Evolutionary conservation across 139 green algal genomes (phyloP), one percentile per base, ranked within the genome.

Genomic region (Tetraselmis chui): DNA sequence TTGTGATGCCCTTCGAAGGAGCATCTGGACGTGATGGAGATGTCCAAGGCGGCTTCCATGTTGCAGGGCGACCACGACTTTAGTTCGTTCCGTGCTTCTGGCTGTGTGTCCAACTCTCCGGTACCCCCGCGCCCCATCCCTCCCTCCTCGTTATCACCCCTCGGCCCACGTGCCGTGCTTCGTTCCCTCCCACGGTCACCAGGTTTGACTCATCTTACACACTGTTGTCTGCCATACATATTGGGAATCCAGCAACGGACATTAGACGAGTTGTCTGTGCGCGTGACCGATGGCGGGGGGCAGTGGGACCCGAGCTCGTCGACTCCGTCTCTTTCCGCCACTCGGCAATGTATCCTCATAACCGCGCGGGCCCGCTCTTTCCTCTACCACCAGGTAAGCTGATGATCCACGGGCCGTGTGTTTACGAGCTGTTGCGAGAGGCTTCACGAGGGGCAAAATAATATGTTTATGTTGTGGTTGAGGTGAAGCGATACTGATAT

Each of bases 21-120:
- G 26, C 74, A 22, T 25, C 58, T 89, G n/a, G 83, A 89, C 78
- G 0, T 86, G 79, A 31, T 80, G 32, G 59, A n/a, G 2, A 90
- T 90, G 87, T 24, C 32, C 28, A 29, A 81, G 5, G 87, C 85
- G 24, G 85, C 82, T 26, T 2, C 18, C 1, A 23, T 30, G 25
- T 85, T 90, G 1, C 79, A 78, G 26, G 87, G 87, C 45, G 67
- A 78, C 30, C 87, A 90, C 76, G 87, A 90, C 79, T 90, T 90
- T 67, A 77, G 26, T 2, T 77, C 74, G 5, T 77, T 77, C 74
- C 74, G 74, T 5, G 74, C 26, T 28, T 5, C 25, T 22, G 74
- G 74, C 2, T 77, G 74, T 23, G 26, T 31, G 5, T 22, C 74
- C 26, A 2, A 11, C 26, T 28, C 26, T 29, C 74, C 74, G 23